Evolutionary conservation across 2,329 filamentous ascomycete species (phyloP), one percentile per base, ranked within the genome.

Genomic region (Penicillium brevicompactum): DNA sequence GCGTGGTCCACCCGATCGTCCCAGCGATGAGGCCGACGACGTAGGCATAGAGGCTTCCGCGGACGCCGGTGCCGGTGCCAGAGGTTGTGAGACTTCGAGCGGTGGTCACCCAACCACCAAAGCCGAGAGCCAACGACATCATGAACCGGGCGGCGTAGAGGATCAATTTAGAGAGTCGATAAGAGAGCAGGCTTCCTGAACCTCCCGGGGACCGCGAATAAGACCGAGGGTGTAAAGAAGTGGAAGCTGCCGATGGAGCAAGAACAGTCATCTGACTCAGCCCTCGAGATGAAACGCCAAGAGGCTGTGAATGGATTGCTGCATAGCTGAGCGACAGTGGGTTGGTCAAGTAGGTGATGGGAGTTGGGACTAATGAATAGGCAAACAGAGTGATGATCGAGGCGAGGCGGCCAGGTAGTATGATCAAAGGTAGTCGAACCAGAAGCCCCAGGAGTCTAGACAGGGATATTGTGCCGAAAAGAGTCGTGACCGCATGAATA

Each of bases 81-180:
- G 86, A 56, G 18, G 94, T 79, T 49, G 83, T 80, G 4, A 97
- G 79, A 74, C 89, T 87, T 59, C 91, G 87, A 10, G 94, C 92
- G 34, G 92, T 96, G 45, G 91, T 89, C 8, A 97, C 91, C 94
- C 94, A 99, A n/a, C 91, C 93, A 4, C 90, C 92, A 67, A 97
- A 96, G 1, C 93, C 93, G 30, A 99, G 84, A 0, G 87, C 90
- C 45, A 92, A 86, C 0, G 91, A 91, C 85, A 97, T 96, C 67
- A 97, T 89, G 70, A 93, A 90, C 16, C 93, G 86, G 1, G 92
- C 94, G 3, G 93, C 91, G 64, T 97, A 91, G 3, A 99, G 84
- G 7, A 99, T 83, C 27, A 97, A 82, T 73, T 97, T 97, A 1
- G 94, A 90, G 8, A 97, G 85, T 4, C 91, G 86, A 72, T 97